phyloP scores from a whole-genome alignment of 371 early-diverging fungal species.

The Sanchytrium tribonematis region DNA sequence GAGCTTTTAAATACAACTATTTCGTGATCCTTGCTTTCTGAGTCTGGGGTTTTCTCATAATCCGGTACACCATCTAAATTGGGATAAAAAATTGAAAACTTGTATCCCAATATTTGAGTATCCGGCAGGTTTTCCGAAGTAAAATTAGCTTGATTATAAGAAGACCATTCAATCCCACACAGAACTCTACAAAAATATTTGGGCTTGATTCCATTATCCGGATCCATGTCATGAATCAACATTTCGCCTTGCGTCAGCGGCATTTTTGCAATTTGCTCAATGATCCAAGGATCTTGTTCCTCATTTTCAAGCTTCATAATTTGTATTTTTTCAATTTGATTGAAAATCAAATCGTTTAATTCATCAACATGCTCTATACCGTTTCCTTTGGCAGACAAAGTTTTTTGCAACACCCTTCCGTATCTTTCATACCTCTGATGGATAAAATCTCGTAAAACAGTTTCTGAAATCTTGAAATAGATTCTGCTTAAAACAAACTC shows the following conservation, averaged over 20 bases:
- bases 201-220: conserved; percentile 15
- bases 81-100: conserved; percentile 80
- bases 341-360: background rate
- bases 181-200: conserved; percentile 77
- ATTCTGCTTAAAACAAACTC: background rate
- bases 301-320: background rate
- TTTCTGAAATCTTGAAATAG: background rate
- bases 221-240: background rate
- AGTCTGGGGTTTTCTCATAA: conserved; percentile 43
- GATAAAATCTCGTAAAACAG: background rate
- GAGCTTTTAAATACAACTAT: conserved; percentile 65
- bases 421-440: background rate
- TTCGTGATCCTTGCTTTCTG: conserved; percentile 38
- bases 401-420: background rate
- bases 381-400: background rate
- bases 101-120: conserved; percentile 85
- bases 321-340: background rate
- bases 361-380: background rate
- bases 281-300: background rate
- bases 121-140: conserved; percentile 86
- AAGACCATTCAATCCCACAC: conserved; percentile 91
- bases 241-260: background rate
- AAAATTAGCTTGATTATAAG: conserved; percentile 90
- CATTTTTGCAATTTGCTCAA: background rate
- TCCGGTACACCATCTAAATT: conserved; percentile 49